phyloP scores from a whole-genome alignment of 2,329 filamentous ascomycete genomes.

The Trichoderma guizhouense region DNA sequence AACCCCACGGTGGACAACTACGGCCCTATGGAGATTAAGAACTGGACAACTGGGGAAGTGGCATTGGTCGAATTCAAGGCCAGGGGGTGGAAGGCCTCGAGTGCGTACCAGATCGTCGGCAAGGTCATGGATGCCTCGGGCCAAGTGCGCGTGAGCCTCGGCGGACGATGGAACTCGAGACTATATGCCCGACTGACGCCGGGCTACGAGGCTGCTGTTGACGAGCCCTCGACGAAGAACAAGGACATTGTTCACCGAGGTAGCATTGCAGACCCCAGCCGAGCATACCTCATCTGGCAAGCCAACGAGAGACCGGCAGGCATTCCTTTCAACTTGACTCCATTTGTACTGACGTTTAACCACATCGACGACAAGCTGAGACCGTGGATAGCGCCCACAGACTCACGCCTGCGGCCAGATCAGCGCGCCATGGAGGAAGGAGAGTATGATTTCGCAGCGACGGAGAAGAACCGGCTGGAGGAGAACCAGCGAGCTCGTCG shows the following conservation, averaged over 20 bases:
- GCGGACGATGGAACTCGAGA: conserved; percentile 95
- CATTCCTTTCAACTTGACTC: conserved; percentile 95
- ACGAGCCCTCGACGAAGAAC: conserved; percentile 45
- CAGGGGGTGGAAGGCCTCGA: conserved; percentile 91
- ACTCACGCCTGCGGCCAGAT: conserved; percentile 88
- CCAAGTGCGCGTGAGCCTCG: conserved; percentile 82
- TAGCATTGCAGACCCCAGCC: conserved; percentile 61
- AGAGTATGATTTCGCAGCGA: conserved; percentile 89
- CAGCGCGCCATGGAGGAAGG: conserved; percentile 98
- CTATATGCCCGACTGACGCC: conserved; percentile 91
- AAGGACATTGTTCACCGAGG: conserved; percentile 41
- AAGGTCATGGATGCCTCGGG: conserved; percentile 78
- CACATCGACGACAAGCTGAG: conserved; percentile 79
- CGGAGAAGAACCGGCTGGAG: conserved; percentile 92
- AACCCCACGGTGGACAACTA: conserved; percentile 98
- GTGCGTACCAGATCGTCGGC: conserved; percentile 82
- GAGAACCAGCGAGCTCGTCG: conserved; percentile 81
- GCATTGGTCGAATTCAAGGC: conserved; percentile 89
- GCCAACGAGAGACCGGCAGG: conserved; percentile 74
- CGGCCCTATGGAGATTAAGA: conserved; percentile 94
- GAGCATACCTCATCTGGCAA: conserved; percentile 92
- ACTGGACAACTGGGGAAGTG: conserved; percentile 93
- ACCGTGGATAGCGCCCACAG: conserved; percentile 80
- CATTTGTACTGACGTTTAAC: conserved; percentile 93
- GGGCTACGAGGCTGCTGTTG: conserved; percentile 75